These are phyloP conservation scores for Lipomyces starkeyi DNA, from an alignment of 805 yeast genomes.

Conservation along the genomic window DNA sequence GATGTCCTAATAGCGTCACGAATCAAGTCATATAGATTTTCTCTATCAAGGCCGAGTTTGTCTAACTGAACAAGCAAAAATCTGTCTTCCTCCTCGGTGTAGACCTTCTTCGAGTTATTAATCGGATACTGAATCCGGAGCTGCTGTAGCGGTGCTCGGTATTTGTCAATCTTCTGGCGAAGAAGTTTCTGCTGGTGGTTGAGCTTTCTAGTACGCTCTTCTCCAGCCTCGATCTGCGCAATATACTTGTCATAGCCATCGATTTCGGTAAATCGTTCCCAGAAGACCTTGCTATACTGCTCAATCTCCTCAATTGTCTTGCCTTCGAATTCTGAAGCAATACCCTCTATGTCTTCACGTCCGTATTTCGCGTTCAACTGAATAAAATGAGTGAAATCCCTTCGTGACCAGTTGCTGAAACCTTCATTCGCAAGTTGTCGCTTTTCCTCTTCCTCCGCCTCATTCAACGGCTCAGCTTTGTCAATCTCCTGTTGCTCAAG, in stretches of 20 bases:
- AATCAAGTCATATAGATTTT: constrained; percentile 77
- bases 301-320: constrained; percentile 80
- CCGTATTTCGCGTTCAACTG: constrained; percentile 79
- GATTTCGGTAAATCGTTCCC: constrained; percentile 77
- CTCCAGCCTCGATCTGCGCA: constrained; percentile 84
- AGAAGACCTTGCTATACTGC: constrained; percentile 78
- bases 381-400: constrained; percentile 85
- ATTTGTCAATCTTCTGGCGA: constrained; percentile 72
- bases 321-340: constrained; percentile 80
- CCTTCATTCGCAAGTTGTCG: constrained; percentile 71
- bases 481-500: constrained; percentile 75
- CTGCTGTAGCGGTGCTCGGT: constrained; percentile 80
- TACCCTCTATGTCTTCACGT: constrained; percentile 69
- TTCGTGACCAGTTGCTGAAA: constrained; percentile 79
- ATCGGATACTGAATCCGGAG: constrained; percentile 75
- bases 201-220: constrained; percentile 71
- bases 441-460: constrained; percentile 69
- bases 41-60: constrained; percentile 78
- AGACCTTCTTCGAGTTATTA: constrained; percentile 68
- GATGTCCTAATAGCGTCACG: constrained; percentile 74
- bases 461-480: constrained; percentile 79
- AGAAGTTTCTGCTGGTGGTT: constrained; percentile 79
- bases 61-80: constrained; percentile 80
- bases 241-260: constrained; percentile 89
- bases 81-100: constrained; percentile 88